Percentiles rank a stretch among this genome's conserved stretches.
Evolutionary conservation across 306 rosid species (phyloP).

Genomic region (Parietaria judaica): DNA sequence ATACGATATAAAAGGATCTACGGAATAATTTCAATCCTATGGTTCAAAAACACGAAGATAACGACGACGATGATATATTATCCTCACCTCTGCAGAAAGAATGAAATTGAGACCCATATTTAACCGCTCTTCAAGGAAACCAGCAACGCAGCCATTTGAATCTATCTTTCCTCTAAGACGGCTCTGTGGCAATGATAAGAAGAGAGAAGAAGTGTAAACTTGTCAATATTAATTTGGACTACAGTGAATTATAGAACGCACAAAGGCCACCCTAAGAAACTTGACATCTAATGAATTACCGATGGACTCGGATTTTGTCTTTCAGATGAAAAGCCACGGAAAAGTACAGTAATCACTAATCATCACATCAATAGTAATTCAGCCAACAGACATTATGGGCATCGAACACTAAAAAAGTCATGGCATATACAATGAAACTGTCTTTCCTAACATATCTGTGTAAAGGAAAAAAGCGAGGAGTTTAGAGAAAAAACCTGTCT

Average conservation of each 20-base stretch:
- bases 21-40: too few species aligned
- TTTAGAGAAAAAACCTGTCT: slow-evolving; percentile 48
- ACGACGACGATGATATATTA: not conserved
- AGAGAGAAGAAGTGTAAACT: not conserved
- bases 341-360: too few species aligned
- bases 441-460: too few species aligned
- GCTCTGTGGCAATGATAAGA: slow-evolving; percentile 43
- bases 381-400: too few species aligned
- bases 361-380: too few species aligned
- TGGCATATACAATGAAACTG: too few species aligned
- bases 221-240: not conserved
- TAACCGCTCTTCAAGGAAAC: slow-evolving; percentile 84
- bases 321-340: not conserved
- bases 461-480: slow-evolving; percentile 9
- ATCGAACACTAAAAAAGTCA: too few species aligned
- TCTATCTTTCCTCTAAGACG: slow-evolving; percentile 91
- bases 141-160: slow-evolving; percentile 64
- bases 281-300: not conserved
- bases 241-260: not conserved
- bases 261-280: not conserved
- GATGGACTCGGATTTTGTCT: not conserved
- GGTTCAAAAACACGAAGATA: too few species aligned
- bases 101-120: slow-evolving; percentile 66
- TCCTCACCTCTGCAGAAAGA: slow-evolving; percentile 61
- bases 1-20: too few species aligned